Percentiles rank a stretch among this genome's conserved stretches.
phyloP scores from a whole-genome alignment of 768 basidiomycete species.

The Candolleomyces efflorescens region DNA sequence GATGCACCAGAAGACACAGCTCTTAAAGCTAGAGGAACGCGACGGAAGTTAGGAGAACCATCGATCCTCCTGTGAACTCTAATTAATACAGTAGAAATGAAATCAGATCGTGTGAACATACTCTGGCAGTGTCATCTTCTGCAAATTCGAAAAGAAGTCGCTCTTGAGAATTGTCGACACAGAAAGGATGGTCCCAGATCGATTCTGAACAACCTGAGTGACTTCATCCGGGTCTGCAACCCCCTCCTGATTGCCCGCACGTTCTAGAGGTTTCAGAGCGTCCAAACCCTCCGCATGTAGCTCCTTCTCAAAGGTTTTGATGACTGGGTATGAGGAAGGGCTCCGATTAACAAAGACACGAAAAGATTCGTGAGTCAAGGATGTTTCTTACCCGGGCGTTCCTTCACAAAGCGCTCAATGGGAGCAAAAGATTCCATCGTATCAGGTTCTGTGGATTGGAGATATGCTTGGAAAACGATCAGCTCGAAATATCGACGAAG shows the following conservation, averaged over 20 bases:
- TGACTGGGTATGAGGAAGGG: constrained; percentile 45
- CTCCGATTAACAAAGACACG: background rate
- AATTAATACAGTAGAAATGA: background rate
- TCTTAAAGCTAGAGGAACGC: constrained; percentile 61
- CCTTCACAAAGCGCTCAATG: constrained; percentile 80
- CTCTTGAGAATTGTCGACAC: constrained; percentile 94
- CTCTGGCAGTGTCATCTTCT: constrained; percentile 97
- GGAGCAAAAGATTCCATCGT: constrained; percentile 70
- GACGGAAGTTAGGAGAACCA: constrained; percentile 91
- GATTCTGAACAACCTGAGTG: constrained; percentile 75
- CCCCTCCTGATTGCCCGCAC: constrained; percentile 60
- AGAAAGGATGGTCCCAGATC: constrained; percentile 82
- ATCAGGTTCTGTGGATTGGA: constrained; percentile 78
- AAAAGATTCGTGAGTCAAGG: background rate
- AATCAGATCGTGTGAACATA: constrained; percentile 24
- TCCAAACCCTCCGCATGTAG: constrained; percentile 73
- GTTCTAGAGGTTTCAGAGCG: constrained; percentile 77
- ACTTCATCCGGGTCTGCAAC: constrained; percentile 91
- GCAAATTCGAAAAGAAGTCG: constrained; percentile 89
- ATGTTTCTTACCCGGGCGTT: constrained; percentile 66
- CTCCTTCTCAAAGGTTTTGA: constrained; percentile 94
- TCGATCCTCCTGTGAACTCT: constrained; percentile 62
- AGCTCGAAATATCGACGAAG: constrained; percentile 83
- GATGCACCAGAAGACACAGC: constrained; percentile 23
- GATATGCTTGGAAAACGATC: constrained; percentile 86